Evolutionary conservation across 805 yeast species (phyloP).

Genomic region (Candida nonsorbophila): DNA sequence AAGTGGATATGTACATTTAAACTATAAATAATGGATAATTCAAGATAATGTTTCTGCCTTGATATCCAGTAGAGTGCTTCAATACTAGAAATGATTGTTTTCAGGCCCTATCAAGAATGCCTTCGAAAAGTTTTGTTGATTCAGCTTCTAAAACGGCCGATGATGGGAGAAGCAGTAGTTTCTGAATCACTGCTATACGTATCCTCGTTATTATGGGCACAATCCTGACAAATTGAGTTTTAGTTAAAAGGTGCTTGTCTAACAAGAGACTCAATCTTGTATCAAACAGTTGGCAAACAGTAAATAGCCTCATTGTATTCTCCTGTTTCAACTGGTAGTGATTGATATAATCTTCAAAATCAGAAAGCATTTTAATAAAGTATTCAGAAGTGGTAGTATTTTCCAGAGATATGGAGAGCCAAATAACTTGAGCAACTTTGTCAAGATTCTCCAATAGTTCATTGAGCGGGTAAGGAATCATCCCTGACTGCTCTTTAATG

Average conservation of each 20-base stretch:
- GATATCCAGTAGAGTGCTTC: too few species aligned
- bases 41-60: too few species aligned
- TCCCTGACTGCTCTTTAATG: conserved; percentile 31
- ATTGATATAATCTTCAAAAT: conserved; percentile 33
- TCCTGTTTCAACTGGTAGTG: conserved; percentile 14
- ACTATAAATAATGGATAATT: too few species aligned
- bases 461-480: conserved; percentile 16
- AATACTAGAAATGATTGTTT: neutral
- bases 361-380: conserved; percentile 28
- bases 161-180: too few species aligned
- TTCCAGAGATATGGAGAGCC: conserved; percentile 23
- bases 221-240: conserved; percentile 29
- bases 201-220: conserved; percentile 27
- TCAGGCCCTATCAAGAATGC: conserved; percentile 26
- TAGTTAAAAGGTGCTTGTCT: conserved; percentile 11
- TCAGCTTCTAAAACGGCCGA: too few species aligned
- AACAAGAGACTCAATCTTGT: conserved; percentile 5
- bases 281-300: conserved; percentile 7
- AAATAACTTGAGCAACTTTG: conserved; percentile 22
- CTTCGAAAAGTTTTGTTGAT: conserved; percentile 34
- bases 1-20: too few species aligned
- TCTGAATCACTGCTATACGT: conserved; percentile 22
- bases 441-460: conserved; percentile 21
- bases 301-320: conserved; percentile 2
- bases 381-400: conserved; percentile 32